phyloP scores from a whole-genome alignment of 495 filamentous ascomycete species.

The Xanthoparmelia taractica region DNA sequence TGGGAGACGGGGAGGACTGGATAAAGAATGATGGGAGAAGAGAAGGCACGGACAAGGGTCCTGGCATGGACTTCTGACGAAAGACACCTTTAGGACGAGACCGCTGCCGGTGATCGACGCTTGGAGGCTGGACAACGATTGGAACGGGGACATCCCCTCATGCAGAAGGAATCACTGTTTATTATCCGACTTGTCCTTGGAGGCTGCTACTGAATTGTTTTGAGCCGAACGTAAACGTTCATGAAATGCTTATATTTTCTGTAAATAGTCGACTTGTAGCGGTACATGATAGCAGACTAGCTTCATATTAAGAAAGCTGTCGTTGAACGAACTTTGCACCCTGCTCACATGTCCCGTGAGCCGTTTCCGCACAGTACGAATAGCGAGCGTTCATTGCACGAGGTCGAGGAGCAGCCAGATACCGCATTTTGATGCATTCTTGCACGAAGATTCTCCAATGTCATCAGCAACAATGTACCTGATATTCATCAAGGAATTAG shows the following conservation, averaged over 20 bases:
- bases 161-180: neutral
- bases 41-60: neutral
- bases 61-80: neutral
- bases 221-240: neutral
- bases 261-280: neutral
- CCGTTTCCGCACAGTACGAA: neutral
- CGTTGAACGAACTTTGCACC: neutral
- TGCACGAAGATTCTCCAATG: too few species aligned
- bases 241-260: neutral
- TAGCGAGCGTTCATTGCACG: neutral
- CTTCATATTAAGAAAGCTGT: too few species aligned
- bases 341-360: neutral
- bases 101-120: neutral
- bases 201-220: neutral
- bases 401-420: too few species aligned
- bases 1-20: conserved; percentile 11
- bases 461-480: too few species aligned
- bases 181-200: neutral
- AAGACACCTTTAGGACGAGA: neutral
- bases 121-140: neutral
- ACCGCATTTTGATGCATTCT: too few species aligned
- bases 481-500: too few species aligned
- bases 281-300: neutral
- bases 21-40: neutral
- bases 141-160: neutral